phyloP scores from a whole-genome alignment of 2,329 filamentous ascomycete genomes.

The Paraconiothyrium sp. region DNA sequence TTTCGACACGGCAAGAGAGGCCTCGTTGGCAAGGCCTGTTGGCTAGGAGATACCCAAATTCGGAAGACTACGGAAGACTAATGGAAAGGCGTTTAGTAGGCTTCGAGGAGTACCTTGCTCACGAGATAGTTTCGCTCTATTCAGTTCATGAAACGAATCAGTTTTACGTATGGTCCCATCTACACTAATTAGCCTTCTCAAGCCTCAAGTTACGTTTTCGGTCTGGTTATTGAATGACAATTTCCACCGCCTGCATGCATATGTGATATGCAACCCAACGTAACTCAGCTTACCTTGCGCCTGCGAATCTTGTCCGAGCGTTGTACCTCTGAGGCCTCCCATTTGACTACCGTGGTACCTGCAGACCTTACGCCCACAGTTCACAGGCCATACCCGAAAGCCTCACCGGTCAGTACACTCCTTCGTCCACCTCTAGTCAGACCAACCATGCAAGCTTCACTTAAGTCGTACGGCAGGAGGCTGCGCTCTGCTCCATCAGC shows the following conservation, averaged over 20 bases:
- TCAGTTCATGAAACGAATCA: background rate
- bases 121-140: background rate
- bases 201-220: background rate
- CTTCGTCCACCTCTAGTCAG: conserved; percentile 5
- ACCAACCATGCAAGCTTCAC: background rate
- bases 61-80: background rate
- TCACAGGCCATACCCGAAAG: background rate
- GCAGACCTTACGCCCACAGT: background rate
- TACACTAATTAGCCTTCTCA: background rate
- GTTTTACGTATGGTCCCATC: background rate
- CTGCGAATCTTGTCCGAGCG: background rate
- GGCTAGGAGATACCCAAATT: conserved; percentile 1
- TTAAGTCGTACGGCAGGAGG: conserved; percentile 9
- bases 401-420: background rate
- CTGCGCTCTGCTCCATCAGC: conserved; percentile 7
- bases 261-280: background rate
- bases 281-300: background rate
- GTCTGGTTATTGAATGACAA: background rate
- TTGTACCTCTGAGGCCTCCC: background rate
- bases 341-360: background rate
- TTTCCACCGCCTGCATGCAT: background rate
- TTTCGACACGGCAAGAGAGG: background rate
- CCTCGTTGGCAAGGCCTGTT: conserved; percentile 5
- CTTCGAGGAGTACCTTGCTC: background rate
- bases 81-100: background rate